phyloP scores from a whole-genome alignment of 176 grass and related monocot species.

The Carex kokanica region DNA sequence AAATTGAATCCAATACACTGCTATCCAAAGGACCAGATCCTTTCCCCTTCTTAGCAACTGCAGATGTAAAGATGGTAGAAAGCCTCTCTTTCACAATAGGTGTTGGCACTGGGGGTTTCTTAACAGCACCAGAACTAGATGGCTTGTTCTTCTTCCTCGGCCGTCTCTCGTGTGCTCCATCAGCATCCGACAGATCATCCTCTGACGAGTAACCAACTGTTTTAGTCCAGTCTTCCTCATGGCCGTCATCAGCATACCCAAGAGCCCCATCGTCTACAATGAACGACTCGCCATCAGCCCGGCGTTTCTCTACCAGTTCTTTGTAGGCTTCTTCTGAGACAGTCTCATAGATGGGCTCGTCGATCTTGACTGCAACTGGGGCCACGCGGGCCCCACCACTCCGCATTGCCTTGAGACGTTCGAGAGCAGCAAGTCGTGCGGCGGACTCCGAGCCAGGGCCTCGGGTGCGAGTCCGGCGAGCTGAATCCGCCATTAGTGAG shows the following conservation, averaged over 20 bases:
- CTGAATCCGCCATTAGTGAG: constrained; percentile 23
- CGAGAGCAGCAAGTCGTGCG: constrained; percentile 53
- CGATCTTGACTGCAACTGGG: constrained; percentile 48
- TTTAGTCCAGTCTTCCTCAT: constrained; percentile 90
- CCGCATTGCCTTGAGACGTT: constrained; percentile 52
- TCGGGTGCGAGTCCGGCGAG: constrained; percentile 54
- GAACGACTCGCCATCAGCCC: constrained; percentile 52
- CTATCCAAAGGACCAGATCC: constrained; percentile 39
- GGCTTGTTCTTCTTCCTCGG: constrained; percentile 52
- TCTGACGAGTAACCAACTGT: constrained; percentile 46
- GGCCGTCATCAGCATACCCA: constrained; percentile 84
- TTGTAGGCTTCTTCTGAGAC: constrained; percentile 75
- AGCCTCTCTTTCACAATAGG: constrained; percentile 57
- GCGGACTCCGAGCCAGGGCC: constrained; percentile 41
- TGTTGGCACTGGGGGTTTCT: constrained; percentile 43
- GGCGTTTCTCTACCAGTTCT: constrained; percentile 71
- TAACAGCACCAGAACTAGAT: constrained; percentile 44
- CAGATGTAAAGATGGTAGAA: constrained; percentile 71
- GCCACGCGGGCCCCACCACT: constrained; percentile 33
- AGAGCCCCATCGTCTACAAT: constrained; percentile 87
- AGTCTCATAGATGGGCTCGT: constrained; percentile 90
- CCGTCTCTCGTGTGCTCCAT: constrained; percentile 35
- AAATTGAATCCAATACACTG: constrained; percentile 74
- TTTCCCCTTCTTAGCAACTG: constrained; percentile 57
- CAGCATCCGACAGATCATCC: constrained; percentile 57